A percentile compares a stretch with the other conserved stretches of the same genome.
Evolutionary conservation across 73 alveolate genomes (phyloP).

Genomic region (Stentor roeselii): DNA sequence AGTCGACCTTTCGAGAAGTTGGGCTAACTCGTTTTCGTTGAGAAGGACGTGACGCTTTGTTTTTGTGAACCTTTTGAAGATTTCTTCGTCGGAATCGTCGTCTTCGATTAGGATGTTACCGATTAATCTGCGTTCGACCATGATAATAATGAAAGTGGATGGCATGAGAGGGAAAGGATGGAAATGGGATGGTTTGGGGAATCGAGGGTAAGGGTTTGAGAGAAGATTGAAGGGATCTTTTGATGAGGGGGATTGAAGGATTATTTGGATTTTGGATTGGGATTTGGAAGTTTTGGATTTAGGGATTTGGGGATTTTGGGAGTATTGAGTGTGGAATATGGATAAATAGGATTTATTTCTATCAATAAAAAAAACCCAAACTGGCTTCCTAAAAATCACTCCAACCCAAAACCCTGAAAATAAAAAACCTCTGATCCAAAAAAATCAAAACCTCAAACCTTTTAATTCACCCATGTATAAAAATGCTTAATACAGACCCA

Average conservation of each 20-base stretch:
- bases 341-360: no score
- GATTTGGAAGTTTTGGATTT: not conserved
- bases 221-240: not conserved
- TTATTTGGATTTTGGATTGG: not conserved
- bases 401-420: no score
- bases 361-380: no score
- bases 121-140: constrained; percentile 38
- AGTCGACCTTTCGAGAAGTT: constrained; percentile 26
- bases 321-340: no score
- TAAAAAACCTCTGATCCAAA: no score
- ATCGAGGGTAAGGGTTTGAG: not conserved
- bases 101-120: constrained; percentile 56
- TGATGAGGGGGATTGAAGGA: not conserved
- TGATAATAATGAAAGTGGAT: not conserved
- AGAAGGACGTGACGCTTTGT: constrained; percentile 34
- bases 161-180: not conserved
- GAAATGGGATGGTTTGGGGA: not conserved
- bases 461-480: no score
- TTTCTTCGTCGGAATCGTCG: constrained; percentile 2
- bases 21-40: constrained; percentile 20
- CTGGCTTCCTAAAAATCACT: no score
- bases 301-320: no score
- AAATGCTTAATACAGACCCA: not conserved
- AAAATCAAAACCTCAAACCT: no score
- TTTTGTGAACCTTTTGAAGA: constrained; percentile 6